Percentiles rank a stretch among this genome's conserved stretches.
Conservation (phyloP, 305 asterid genomes). For the Fraxinus platypoda region DNA sequence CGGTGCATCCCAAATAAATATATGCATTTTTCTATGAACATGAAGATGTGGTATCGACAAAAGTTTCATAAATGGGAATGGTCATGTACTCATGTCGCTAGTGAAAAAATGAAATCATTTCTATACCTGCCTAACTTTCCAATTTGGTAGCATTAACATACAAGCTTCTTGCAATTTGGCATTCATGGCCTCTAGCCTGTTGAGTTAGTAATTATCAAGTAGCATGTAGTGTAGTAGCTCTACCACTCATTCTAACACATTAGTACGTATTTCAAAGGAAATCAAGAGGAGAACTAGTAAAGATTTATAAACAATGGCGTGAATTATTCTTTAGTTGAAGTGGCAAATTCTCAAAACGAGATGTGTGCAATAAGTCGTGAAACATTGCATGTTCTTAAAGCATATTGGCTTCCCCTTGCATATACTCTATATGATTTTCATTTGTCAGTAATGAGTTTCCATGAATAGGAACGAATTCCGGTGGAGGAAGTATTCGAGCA, state of each 20-base stretch:
- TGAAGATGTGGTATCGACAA: not conserved
- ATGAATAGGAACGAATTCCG: conserved; percentile 47
- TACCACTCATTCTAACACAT: not conserved
- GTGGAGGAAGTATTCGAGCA: conserved; percentile 56
- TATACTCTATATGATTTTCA: not conserved
- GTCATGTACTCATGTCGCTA: not conserved
- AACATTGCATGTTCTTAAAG: not conserved
- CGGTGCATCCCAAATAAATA: not conserved
- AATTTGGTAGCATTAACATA: not conserved
- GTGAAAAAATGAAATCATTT: not conserved
- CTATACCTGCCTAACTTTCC: not conserved
- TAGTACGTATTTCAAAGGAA: not conserved
- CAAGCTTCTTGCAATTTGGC: not conserved
- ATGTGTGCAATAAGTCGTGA: not conserved
- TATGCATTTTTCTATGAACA: not conserved
- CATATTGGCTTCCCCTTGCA: not conserved
- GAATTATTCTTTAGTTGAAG: not conserved
- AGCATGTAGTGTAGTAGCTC: not conserved
- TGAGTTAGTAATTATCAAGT: not conserved
- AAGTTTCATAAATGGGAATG: not conserved
- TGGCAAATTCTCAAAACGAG: not conserved
- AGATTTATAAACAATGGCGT: not conserved
- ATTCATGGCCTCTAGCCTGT: not conserved
- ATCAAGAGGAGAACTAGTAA: not conserved
- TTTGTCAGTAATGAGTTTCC: conserved; percentile 4